Evolutionary conservation across 441 rosid genomes (phyloP).

Genomic region (Erodium chrysanthum): DNA sequence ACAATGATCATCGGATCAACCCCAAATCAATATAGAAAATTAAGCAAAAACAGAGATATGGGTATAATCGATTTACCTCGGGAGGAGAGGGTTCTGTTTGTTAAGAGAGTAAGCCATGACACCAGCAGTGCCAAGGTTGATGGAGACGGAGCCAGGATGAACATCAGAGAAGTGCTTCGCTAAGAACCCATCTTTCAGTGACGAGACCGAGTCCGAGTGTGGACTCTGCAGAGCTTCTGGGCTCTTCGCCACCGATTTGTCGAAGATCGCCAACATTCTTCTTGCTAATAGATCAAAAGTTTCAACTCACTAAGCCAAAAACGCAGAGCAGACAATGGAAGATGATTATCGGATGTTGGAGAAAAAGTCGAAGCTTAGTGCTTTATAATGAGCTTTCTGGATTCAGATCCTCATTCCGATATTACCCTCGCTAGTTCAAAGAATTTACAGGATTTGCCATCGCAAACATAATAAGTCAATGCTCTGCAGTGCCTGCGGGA

Average conservation of each 20-base stretch:
- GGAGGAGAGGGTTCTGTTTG: conserved; percentile 72
- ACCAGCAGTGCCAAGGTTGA: conserved; percentile 74
- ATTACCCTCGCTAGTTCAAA: conserved; percentile 11
- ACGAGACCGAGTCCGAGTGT: conserved; percentile 34
- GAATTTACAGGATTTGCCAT: background rate
- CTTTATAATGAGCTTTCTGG: conserved; percentile 1
- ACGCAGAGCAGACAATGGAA: background rate
- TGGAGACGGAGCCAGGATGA: conserved; percentile 47
- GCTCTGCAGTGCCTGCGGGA: background rate
- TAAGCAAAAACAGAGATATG: background rate
- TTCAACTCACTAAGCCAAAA: background rate
- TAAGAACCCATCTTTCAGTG: conserved; percentile 61
- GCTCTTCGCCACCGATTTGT: conserved; percentile 66
- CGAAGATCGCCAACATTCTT: conserved; percentile 72
- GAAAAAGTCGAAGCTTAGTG: background rate
- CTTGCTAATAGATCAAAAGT: background rate
- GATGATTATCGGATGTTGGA: background rate
- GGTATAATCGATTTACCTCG: conserved; percentile 35
- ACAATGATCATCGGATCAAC: conserved; percentile 4
- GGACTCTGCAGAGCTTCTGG: conserved; percentile 69
- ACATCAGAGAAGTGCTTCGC: conserved; percentile 42
- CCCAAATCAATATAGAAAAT: background rate
- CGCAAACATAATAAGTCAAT: background rate
- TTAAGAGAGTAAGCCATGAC: conserved; percentile 57
- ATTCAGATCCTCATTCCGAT: conserved; percentile 3